phyloP scores from a whole-genome alignment of 495 filamentous ascomycete genomes.

The Neurospora sp. region DNA sequence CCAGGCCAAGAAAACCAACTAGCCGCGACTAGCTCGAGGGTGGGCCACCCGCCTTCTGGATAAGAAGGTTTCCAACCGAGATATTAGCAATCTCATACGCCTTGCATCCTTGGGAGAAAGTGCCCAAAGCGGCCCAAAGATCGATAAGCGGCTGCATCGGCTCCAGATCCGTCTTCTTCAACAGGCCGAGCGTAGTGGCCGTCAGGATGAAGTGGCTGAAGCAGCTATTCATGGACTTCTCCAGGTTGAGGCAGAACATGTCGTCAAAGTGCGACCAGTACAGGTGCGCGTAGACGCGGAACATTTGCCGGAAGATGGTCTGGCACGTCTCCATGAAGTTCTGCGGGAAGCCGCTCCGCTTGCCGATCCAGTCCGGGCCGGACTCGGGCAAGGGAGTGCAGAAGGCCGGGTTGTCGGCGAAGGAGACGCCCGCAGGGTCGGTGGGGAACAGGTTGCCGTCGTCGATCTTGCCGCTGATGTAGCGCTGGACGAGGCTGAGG shows the following conservation, averaged over 20 bases:
- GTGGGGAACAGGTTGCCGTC: constrained; percentile 80
- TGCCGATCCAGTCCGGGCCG: constrained; percentile 64
- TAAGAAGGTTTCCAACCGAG: constrained; percentile 31
- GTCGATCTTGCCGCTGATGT: constrained; percentile 85
- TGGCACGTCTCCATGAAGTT: constrained; percentile 80
- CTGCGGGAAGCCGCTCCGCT: constrained; percentile 77
- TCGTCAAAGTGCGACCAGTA: constrained; percentile 80
- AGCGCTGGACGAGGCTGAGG: constrained; percentile 86
- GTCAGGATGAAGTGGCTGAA: constrained; percentile 91
- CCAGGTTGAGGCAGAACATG: constrained; percentile 70
- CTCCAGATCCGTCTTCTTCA: constrained; percentile 78
- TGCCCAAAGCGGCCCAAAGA: constrained; percentile 74
- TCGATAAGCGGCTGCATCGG: constrained; percentile 92
- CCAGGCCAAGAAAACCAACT: background rate
- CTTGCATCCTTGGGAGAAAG: constrained; percentile 62
- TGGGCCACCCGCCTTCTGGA: constrained; percentile 31
- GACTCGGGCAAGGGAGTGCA: constrained; percentile 49
- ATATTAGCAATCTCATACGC: constrained; percentile 46
- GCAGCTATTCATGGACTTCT: constrained; percentile 85
- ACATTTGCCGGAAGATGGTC: constrained; percentile 94
- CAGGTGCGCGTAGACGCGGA: constrained; percentile 87
- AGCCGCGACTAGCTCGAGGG: constrained; percentile 5
- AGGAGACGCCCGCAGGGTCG: constrained; percentile 48
- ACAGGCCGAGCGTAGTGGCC: constrained; percentile 71
- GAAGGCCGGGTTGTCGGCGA: constrained; percentile 45